phyloP scores from a whole-genome alignment of 495 filamentous ascomycete species.

The Glonium stellatum region DNA sequence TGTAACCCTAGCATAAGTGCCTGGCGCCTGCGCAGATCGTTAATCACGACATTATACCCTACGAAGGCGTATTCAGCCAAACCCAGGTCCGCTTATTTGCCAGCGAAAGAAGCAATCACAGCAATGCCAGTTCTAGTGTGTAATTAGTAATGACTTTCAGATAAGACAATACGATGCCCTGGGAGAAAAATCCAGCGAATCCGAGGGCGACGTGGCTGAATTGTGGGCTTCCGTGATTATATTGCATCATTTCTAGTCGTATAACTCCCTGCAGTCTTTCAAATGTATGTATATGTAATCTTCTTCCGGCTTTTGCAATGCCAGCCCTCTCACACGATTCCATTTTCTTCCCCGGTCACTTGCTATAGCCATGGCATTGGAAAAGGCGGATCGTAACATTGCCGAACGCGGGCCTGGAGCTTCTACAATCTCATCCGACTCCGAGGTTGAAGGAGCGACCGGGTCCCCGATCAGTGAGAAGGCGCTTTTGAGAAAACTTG shows the following conservation, averaged over 20 bases:
- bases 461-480: slow-evolving; percentile 39
- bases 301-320: neutral
- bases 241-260: neutral
- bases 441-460: neutral
- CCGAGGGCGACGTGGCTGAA: neutral
- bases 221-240: neutral
- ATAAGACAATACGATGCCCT: neutral
- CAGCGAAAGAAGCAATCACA: neutral
- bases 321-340: neutral
- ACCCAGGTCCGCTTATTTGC: neutral
- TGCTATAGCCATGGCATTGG: neutral
- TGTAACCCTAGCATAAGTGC: neutral
- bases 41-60: neutral
- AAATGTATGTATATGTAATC: neutral
- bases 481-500: slow-evolving; percentile 57
- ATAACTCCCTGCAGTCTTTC: neutral
- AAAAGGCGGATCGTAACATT: neutral
- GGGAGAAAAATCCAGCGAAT: neutral
- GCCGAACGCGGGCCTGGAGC: neutral
- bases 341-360: neutral
- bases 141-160: neutral
- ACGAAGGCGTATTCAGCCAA: neutral
- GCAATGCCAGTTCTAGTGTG: neutral
- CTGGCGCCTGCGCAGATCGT: neutral
- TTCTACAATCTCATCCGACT: neutral